These are phyloP conservation scores for Nakazawaea sp. DNA, from an alignment of 805 yeast species.

Conservation along the genomic window DNA sequence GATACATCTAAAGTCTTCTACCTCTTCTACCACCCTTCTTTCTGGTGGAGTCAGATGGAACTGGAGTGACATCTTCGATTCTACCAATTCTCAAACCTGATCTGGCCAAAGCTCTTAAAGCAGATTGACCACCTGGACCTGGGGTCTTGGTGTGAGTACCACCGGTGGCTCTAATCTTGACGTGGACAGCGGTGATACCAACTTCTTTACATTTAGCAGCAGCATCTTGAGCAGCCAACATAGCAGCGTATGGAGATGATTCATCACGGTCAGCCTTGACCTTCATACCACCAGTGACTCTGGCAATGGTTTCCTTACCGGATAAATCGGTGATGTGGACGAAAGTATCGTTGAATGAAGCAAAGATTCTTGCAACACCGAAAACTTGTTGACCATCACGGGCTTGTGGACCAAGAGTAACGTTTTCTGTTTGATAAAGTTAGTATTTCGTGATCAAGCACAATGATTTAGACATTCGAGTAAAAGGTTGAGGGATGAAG, in stretches of 20 bases:
- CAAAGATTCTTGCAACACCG: constrained; percentile 99
- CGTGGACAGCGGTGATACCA: constrained; percentile 99
- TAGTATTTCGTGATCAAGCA: too few relatives aligned
- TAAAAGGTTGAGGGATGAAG: too few relatives aligned
- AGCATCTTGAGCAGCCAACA: constrained; percentile 99
- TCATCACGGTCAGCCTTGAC: constrained; percentile 99
- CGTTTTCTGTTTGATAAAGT: constrained; percentile 50
- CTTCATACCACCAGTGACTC: constrained; percentile 99
- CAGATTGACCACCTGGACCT: constrained; percentile 99
- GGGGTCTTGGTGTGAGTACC: constrained; percentile 99
- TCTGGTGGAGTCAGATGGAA: constrained; percentile 99
- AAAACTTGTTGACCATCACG: constrained; percentile 98
- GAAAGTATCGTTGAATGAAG: constrained; percentile 99
- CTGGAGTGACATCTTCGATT: constrained; percentile 99
- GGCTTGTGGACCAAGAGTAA: constrained; percentile 77
- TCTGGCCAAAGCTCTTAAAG: constrained; percentile 98
- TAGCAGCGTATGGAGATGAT: constrained; percentile 99
- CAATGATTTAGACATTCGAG: too few relatives aligned
- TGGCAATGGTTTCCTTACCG: constrained; percentile 99
- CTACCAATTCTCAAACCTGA: constrained; percentile 99
- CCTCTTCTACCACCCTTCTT: constrained; percentile 99
- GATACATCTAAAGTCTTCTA: constrained; percentile 77
- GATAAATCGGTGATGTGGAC: constrained; percentile 99
- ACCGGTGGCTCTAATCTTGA: constrained; percentile 99
- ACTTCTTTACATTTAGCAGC: constrained; percentile 99